Percentiles rank a stretch among this genome's conserved stretches.
Conservation (phyloP, 441 rosid genomes). For the Euphorbia celastroides region DNA sequence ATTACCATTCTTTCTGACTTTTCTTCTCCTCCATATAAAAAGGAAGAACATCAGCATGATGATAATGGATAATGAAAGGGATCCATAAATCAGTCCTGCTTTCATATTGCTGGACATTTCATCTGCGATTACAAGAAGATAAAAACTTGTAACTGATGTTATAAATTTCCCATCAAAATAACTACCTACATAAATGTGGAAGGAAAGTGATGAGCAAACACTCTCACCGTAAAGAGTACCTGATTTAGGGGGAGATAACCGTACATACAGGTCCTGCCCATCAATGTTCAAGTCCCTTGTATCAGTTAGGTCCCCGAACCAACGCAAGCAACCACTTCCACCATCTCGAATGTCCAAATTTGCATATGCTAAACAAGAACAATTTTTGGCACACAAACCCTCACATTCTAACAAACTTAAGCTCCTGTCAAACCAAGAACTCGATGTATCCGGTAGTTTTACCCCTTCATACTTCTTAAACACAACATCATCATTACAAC, state of each 20-base stretch:
- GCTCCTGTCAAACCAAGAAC: conserved; percentile 20
- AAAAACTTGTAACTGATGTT: no score
- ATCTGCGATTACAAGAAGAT: not conserved
- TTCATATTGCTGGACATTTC: not conserved
- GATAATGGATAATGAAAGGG: not conserved
- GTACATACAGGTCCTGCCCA: conserved; percentile 24
- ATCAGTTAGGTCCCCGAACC: conserved; percentile 27
- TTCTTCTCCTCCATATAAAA: not conserved
- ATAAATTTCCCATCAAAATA: no score
- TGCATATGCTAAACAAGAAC: conserved; percentile 62
- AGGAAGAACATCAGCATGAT: not conserved
- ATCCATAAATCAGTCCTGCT: not conserved
- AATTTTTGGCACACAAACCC: conserved; percentile 38
- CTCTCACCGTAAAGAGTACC: conserved; percentile 15
- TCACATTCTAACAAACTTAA: conserved; percentile 42
- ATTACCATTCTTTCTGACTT: not conserved
- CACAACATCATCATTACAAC: conserved; percentile 12
- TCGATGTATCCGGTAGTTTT: conserved; percentile 48
- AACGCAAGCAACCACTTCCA: conserved; percentile 57
- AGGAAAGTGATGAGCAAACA: not conserved
- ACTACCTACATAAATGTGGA: no score
- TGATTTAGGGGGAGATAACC: conserved; percentile 26
- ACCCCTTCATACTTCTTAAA: conserved; percentile 29
- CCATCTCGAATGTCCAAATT: conserved; percentile 34
- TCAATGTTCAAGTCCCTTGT: conserved; percentile 12